These are phyloP conservation scores for Trichomonas vaginalis DNA, from an alignment of 208 protist species.

Conservation along the genomic window DNA sequence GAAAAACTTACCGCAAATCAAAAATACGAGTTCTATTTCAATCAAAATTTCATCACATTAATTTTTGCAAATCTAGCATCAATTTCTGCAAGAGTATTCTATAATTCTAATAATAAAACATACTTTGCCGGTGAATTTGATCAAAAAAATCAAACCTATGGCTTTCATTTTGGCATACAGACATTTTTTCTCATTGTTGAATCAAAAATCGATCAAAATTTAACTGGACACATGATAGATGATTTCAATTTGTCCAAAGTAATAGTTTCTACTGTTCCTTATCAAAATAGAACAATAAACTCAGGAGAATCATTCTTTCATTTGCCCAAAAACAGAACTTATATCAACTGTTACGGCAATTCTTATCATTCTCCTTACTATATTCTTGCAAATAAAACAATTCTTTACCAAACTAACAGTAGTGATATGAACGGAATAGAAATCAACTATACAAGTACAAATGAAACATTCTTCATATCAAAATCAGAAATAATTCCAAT, in stretches of 20 bases:
- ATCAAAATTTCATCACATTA: not conserved
- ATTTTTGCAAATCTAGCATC: not conserved
- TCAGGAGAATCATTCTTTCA: not conserved
- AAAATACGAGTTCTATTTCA: not conserved
- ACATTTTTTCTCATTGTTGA: not conserved
- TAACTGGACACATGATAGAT: not conserved
- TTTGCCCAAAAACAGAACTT: not conserved
- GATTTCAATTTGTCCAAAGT: not conserved
- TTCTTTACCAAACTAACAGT: not conserved
- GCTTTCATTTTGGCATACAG: not conserved
- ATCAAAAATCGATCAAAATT: not conserved
- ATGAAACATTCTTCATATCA: not conserved
- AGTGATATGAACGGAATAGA: not conserved
- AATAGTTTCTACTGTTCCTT: not conserved
- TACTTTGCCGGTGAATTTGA: not conserved
- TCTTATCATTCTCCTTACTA: not conserved
- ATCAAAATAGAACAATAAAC: not conserved
- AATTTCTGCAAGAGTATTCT: not conserved
- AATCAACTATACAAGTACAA: not conserved
- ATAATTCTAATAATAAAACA: not conserved
- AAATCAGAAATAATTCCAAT: not conserved
- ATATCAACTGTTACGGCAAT: not conserved
- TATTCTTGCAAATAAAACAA: not conserved
- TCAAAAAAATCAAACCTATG: not conserved
- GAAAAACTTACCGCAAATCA: not conserved